A percentile compares a stretch with the other conserved stretches of the same genome.
Conservation (phyloP, 768 basidiomycete species). For the Tylopilus subfusipes region DNA sequence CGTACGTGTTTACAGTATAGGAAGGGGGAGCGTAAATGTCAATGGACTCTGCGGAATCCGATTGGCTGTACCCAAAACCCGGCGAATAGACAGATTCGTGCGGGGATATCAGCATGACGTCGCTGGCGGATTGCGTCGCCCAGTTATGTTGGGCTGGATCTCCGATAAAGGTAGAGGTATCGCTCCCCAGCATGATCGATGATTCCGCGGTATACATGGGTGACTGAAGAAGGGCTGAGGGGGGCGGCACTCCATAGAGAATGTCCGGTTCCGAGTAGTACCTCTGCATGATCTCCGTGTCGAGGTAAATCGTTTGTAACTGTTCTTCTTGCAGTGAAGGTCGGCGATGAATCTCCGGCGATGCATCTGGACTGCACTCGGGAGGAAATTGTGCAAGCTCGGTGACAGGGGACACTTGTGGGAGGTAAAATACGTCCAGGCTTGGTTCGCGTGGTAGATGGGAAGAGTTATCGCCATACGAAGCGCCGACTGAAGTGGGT, state of each 20-base stretch:
- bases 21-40: constrained; percentile 17
- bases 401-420: constrained; percentile 18
- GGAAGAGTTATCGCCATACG: constrained; percentile 6
- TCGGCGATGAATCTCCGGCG: constrained; percentile 11
- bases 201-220: constrained; percentile 21
- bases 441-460: constrained; percentile 12
- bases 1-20: constrained; percentile 22
- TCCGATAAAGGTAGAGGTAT: constrained; percentile 14
- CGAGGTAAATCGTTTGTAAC: constrained; percentile 21
- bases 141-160: constrained; percentile 13
- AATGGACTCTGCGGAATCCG: constrained; percentile 17
- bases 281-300: constrained; percentile 18
- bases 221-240: constrained; percentile 7
- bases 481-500: constrained; percentile 18
- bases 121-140: constrained; percentile 7
- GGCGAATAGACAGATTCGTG: constrained; percentile 16
- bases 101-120: constrained; percentile 15
- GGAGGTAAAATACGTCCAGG: constrained; percentile 18
- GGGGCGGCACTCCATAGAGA: constrained; percentile 8
- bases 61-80: constrained; percentile 19
- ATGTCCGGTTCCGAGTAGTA: constrained; percentile 21
- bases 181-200: constrained; percentile 5
- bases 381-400: constrained; percentile 19
- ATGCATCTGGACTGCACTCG: constrained; percentile 11
- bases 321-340: constrained; percentile 22